phyloP scores from a whole-genome alignment of 495 filamentous ascomycete genomes.

The Emericellopsis terricola region DNA sequence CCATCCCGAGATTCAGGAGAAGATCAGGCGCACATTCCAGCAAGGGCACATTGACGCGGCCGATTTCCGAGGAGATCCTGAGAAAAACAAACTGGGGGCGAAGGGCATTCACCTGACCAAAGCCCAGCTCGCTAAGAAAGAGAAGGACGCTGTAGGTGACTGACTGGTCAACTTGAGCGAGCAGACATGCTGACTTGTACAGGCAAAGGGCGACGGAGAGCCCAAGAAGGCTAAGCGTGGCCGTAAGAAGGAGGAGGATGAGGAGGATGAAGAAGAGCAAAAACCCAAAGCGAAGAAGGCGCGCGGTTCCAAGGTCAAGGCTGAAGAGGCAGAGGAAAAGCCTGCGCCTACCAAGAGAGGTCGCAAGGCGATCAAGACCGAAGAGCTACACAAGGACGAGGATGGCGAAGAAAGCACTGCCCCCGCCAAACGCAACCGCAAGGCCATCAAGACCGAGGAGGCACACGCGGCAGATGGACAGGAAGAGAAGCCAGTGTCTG shows the following conservation, averaged over 20 bases:
- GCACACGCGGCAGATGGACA: conserved; percentile 13
- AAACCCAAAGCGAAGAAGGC: conserved; percentile 6
- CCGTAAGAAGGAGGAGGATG: conserved; percentile 16
- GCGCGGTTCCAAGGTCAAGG: conserved; percentile 1
- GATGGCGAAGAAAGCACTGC: too few relatives aligned
- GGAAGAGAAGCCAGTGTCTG: too few relatives aligned
- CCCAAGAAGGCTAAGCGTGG: conserved; percentile 17
- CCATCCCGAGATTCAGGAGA: conserved; percentile 35
- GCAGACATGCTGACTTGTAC: neutral
- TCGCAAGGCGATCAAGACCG: neutral
- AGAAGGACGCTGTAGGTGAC: conserved; percentile 12
- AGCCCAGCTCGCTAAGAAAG: conserved; percentile 19
- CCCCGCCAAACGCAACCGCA: too few relatives aligned
- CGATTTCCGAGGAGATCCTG: conserved; percentile 63
- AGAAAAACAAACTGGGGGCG: conserved; percentile 48
- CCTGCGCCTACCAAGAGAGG: conserved; percentile 4
- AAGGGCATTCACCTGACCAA: conserved; percentile 36
- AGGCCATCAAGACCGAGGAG: neutral
- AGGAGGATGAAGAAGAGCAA: conserved; percentile 14
- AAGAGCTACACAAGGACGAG: conserved; percentile 3
- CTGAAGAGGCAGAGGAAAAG: conserved; percentile 8
- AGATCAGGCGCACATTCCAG: conserved; percentile 40
- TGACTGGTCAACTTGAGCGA: conserved; percentile 4
- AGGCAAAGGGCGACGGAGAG: conserved; percentile 9
- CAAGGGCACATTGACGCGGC: conserved; percentile 58